Conservation (phyloP, 2,329 filamentous ascomycete genomes). For the Microsporum canis region DNA sequence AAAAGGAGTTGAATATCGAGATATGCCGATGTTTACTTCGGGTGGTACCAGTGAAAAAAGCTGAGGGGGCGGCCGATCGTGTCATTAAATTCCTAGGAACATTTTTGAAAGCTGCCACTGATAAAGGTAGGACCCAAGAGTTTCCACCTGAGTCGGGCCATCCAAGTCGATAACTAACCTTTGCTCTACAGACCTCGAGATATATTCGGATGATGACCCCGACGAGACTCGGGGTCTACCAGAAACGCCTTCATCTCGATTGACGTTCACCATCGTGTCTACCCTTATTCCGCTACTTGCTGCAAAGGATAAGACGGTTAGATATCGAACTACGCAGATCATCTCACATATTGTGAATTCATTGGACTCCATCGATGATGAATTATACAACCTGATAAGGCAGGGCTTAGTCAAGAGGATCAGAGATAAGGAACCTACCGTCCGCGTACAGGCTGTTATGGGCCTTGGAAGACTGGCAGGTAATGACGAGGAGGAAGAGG, state of each 20-base stretch:
- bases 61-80: slow-evolving; percentile 76
- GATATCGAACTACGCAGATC: slow-evolving; percentile 81
- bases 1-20: slow-evolving; percentile 78
- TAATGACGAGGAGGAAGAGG: slow-evolving; percentile 57
- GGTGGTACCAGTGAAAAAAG: slow-evolving; percentile 80
- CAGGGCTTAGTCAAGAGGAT: slow-evolving; percentile 72
- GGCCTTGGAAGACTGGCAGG: slow-evolving; percentile 77
- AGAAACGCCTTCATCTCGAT: slow-evolving; percentile 72
- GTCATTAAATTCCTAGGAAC: slow-evolving; percentile 76
- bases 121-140: slow-evolving; percentile 39
- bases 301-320: slow-evolving; percentile 84
- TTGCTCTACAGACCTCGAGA: slow-evolving; percentile 51
- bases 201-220: slow-evolving; percentile 50
- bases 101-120: slow-evolving; percentile 61
- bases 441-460: slow-evolving; percentile 82
- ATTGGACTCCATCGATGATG: slow-evolving; percentile 82
- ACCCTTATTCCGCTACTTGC: slow-evolving; percentile 63
- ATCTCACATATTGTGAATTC: slow-evolving; percentile 87
- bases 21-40: slow-evolving; percentile 71
- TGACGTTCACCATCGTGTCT: slow-evolving; percentile 63
- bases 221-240: slow-evolving; percentile 59
- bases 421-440: slow-evolving; percentile 85
- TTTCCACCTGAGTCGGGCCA: background rate
- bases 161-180: background rate
- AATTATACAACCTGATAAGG: slow-evolving; percentile 72